Base-by-base conservation (phyloP, 495 filamentous ascomycete genomes). In the Daldinia loculata region DNA sequence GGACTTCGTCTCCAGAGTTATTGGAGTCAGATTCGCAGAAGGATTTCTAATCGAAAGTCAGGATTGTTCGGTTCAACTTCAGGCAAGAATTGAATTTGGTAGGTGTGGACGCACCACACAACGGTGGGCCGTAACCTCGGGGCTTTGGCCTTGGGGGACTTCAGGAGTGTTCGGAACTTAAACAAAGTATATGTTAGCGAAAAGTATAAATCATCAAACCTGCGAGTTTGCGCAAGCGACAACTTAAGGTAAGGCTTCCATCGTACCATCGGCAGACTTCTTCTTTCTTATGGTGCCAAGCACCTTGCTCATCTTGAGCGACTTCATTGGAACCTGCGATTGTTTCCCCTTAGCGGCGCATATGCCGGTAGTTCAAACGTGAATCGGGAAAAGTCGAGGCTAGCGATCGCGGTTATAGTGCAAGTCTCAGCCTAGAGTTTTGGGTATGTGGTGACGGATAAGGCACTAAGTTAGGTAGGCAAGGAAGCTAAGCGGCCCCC, bases 11-110 rank as follows among this genome's bases (percentile, higher is more conserved):
- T 84, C 93, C 91, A 69, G 85, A 78, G 70, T 88, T 85, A 67
- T 84, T 85, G 12, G 90, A 86, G 61, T 85, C 86, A 26, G 91
- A 92, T 78, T 93, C 89, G 85, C 93, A 97, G 77, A 98, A 98
- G 72, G 78, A 76, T 79, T 80, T 81, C 81, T 85, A 63, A 24
- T 43, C 51, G 30, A 26, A 56, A 63, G 59, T 65, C 48, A 63
- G 58, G 48, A 70, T 59, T 77, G 68, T 64, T 63, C 43, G 39
- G 52, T 61, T 67, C 55, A 39, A 39, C 56, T 48, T 55, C 24
- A 57, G 43, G 38, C 32, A 56, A 34, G 22, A 72, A 72, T 51
- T 38, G 43, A 75, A 67, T 83, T 32, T 24, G 29, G 15, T 61
- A 14, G 45, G 56, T 43, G 60, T 50, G 53, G 43, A 75, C 75